Conservation (phyloP, 306 rosid genomes). For the Corylus americana region DNA sequence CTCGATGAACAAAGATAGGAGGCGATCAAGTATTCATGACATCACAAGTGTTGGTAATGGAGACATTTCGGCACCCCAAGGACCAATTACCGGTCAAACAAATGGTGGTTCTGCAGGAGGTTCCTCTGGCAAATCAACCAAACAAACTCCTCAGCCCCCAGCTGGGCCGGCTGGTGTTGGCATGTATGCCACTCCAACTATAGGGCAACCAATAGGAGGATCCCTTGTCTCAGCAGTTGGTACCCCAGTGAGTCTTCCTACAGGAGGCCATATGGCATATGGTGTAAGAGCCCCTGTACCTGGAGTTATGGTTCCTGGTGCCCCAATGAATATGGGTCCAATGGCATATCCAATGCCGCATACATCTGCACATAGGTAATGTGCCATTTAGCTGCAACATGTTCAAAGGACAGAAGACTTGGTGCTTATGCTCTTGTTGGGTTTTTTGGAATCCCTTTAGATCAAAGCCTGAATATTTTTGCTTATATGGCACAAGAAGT, state of each 20-base stretch:
- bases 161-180: conserved; percentile 62
- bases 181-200: conserved; percentile 67
- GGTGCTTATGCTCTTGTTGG: conserved; percentile 44
- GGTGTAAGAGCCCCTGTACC: conserved; percentile 72
- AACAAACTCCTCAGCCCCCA: conserved; percentile 52
- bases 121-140: conserved; percentile 50
- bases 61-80: conserved; percentile 67
- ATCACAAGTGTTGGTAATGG: conserved; percentile 83
- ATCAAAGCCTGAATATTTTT: conserved; percentile 23
- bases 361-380: conserved; percentile 73
- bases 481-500: conserved; percentile 21
- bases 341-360: conserved; percentile 77
- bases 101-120: conserved; percentile 55
- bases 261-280: conserved; percentile 70
- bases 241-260: conserved; percentile 75
- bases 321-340: conserved; percentile 72
- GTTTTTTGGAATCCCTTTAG: conserved; percentile 14
- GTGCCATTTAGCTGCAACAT: conserved; percentile 36
- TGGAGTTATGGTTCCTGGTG: conserved; percentile 72
- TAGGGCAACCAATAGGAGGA: conserved; percentile 95
- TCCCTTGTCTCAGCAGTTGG: conserved; percentile 87
- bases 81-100: conserved; percentile 84
- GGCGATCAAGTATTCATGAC: conserved; percentile 97
- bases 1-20: conserved; percentile 93
- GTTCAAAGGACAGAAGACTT: conserved; percentile 50